Evolutionary conservation across 148 eudicot species (phyloP).

Genomic region (Rhododendron mucronatum): DNA sequence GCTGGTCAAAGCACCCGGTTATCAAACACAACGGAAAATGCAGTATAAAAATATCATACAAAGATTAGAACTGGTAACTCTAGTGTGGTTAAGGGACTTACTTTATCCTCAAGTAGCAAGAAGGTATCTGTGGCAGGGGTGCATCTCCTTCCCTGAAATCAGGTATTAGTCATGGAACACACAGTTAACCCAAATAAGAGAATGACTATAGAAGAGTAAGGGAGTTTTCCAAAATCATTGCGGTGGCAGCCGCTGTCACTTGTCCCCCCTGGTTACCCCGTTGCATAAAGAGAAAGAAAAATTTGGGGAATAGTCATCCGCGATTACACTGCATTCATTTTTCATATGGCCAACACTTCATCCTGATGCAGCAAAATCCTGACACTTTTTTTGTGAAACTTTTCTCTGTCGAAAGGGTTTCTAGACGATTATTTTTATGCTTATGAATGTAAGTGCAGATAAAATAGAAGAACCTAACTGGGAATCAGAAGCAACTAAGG

Average conservation of each 20-base stretch:
- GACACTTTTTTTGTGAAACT: neutral
- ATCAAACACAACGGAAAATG: neutral
- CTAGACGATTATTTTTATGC: neutral
- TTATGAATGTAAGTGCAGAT: neutral
- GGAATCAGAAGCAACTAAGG: constrained; percentile 46
- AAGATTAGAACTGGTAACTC: neutral
- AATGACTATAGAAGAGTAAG: neutral
- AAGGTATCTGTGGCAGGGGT: constrained; percentile 58
- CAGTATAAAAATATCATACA: neutral
- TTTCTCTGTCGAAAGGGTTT: neutral
- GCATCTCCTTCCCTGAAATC: constrained; percentile 44
- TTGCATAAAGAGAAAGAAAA: no score
- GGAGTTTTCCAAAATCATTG: neutral
- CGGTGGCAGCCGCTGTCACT: no score
- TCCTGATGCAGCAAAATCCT: neutral
- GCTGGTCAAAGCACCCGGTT: neutral
- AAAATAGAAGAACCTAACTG: constrained; percentile 26
- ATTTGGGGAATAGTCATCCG: neutral
- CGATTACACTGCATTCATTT: neutral
- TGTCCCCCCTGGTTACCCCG: no score
- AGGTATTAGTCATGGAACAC: neutral
- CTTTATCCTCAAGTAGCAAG: constrained; percentile 60
- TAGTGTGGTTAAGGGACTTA: constrained; percentile 31
- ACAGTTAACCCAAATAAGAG: neutral
- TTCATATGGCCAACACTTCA: neutral